phyloP scores from a whole-genome alignment of 129 eudicot species.

The Cynara cardunculus region DNA sequence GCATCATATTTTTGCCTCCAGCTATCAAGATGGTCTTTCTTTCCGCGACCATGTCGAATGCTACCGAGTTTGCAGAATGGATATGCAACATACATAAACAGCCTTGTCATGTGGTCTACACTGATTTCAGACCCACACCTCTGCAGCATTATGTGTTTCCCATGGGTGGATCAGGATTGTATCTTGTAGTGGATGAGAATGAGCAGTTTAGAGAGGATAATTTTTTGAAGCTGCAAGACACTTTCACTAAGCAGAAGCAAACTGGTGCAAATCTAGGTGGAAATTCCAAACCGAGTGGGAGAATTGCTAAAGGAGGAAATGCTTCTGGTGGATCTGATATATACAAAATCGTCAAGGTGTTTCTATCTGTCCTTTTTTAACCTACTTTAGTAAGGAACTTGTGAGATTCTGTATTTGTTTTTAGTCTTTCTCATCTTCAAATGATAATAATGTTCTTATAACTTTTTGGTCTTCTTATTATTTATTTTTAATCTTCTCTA shows the following conservation, averaged over 20 bases:
- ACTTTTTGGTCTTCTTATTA: not conserved
- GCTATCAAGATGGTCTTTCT: constrained; percentile 96
- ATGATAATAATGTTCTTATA: not conserved
- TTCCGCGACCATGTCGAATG: constrained; percentile 98
- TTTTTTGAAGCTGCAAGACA: constrained; percentile 75
- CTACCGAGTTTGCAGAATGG: constrained; percentile 99
- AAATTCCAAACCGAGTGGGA: constrained; percentile 51
- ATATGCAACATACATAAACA: constrained; percentile 92
- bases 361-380: not conserved
- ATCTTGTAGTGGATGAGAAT: constrained; percentile 93
- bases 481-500: not conserved
- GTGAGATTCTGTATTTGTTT: not conserved
- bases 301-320: constrained; percentile 80
- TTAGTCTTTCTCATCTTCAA: not conserved
- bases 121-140: constrained; percentile 96
- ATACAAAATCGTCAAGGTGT: constrained; percentile 96
- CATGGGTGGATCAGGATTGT: constrained; percentile 86
- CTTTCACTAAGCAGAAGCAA: constrained; percentile 62
- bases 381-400: not conserved
- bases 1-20: constrained; percentile 88
- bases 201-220: constrained; percentile 96
- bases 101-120: constrained; percentile 97
- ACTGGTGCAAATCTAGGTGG: constrained; percentile 43
- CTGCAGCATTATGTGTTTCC: constrained; percentile 98
- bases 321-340: constrained; percentile 90